Evolutionary conservation across 2,329 filamentous ascomycete genomes (phyloP).

Genomic region (Talaromyces piceae): DNA sequence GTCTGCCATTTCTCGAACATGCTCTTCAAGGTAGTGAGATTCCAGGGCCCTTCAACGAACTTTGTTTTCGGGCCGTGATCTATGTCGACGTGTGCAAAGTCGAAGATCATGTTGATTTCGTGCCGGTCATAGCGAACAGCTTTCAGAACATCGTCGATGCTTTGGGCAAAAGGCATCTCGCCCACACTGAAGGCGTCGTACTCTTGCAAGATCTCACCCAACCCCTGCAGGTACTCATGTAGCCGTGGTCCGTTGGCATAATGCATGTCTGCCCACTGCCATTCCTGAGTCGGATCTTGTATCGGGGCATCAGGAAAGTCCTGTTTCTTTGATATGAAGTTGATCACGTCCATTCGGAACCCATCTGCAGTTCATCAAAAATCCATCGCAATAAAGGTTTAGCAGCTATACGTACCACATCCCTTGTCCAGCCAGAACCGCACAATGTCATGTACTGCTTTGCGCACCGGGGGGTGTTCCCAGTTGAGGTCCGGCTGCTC

Average conservation of each 20-base stretch:
- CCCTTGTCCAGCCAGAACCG: conserved; percentile 72
- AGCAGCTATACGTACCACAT: conserved; percentile 35
- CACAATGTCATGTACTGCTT: conserved; percentile 66
- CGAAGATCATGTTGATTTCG: conserved; percentile 66
- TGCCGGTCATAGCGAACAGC: conserved; percentile 50
- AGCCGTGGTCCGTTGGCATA: conserved; percentile 53
- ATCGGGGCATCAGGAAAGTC: conserved; percentile 43
- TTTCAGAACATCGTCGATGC: conserved; percentile 44
- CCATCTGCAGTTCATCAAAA: conserved; percentile 36
- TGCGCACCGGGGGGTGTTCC: conserved; percentile 61
- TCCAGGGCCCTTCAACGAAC: conserved; percentile 42
- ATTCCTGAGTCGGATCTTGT: conserved; percentile 18
- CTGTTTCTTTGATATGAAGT: conserved; percentile 60
- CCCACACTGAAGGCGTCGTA: conserved; percentile 55
- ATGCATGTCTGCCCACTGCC: conserved; percentile 32
- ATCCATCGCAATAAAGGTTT: not conserved
- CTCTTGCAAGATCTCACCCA: conserved; percentile 47
- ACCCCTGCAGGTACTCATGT: conserved; percentile 50
- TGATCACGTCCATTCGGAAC: conserved; percentile 69
- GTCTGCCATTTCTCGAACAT: conserved; percentile 53
- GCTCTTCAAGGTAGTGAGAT: conserved; percentile 45
- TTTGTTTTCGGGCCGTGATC: conserved; percentile 47
- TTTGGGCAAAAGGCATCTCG: conserved; percentile 50
- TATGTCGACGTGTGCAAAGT: conserved; percentile 61
- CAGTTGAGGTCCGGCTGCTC: conserved; percentile 83